phyloP scores from a whole-genome alignment of 2,329 filamentous ascomycete species.

The Diaporthe sp. region DNA sequence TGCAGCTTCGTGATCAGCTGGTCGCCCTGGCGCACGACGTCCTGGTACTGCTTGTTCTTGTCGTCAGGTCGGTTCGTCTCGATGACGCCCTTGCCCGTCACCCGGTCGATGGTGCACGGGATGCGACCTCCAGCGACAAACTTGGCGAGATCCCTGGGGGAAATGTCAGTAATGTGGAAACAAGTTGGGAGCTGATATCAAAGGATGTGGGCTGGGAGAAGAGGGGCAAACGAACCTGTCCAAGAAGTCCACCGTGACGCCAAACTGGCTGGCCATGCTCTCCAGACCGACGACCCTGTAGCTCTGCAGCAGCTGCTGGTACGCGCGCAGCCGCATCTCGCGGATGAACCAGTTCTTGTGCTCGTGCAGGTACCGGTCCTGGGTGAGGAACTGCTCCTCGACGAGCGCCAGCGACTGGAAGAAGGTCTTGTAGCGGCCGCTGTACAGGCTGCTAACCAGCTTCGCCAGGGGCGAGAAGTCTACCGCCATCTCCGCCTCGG shows the following conservation, averaged over 20 bases:
- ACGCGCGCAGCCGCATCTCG: constrained; percentile 96
- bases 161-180: constrained; percentile 19
- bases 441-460: constrained; percentile 92
- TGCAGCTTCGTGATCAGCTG: constrained; percentile 98
- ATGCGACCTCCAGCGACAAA: constrained; percentile 97
- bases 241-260: constrained; percentile 94
- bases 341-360: constrained; percentile 98
- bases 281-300: constrained; percentile 97
- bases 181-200: neutral
- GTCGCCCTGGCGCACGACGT: constrained; percentile 97
- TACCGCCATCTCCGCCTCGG: constrained; percentile 82
- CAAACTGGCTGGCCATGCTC: constrained; percentile 98
- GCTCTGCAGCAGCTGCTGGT: constrained; percentile 96
- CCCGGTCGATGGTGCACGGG: constrained; percentile 96
- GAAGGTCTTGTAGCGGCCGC: constrained; percentile 92
- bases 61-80: constrained; percentile 98
- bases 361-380: constrained; percentile 95
- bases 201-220: neutral
- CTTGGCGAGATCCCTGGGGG: constrained; percentile 84
- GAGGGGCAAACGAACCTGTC: constrained; percentile 75
- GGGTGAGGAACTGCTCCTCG: constrained; percentile 92
- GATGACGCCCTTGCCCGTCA: constrained; percentile 95
- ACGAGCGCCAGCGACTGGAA: constrained; percentile 90
- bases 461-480: constrained; percentile 91
- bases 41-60: constrained; percentile 99